Percentiles rank a stretch among this genome's conserved stretches.
Evolutionary conservation across 306 rosid species (phyloP).

Genomic region (Citrullus amarus): DNA sequence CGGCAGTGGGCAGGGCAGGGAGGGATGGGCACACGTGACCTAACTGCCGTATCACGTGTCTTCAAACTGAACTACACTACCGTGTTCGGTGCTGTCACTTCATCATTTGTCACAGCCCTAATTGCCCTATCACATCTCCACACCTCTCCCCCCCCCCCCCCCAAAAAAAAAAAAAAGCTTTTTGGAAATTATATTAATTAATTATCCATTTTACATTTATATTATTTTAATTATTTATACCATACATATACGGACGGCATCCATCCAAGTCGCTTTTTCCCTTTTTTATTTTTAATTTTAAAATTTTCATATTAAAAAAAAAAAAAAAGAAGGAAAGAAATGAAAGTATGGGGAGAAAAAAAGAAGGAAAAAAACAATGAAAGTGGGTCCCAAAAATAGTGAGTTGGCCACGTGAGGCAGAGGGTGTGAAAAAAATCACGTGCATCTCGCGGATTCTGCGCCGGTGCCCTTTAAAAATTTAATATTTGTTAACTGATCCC

Average conservation of each 20-base stretch:
- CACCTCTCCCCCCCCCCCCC: not conserved
- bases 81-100: not conserved
- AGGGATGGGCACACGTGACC: constrained; percentile 6
- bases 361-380: not conserved
- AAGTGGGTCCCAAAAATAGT: not conserved
- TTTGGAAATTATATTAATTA: not conserved
- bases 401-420: constrained; percentile 8
- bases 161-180: not conserved
- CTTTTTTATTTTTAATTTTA: not conserved
- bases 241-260: not conserved
- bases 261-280: not conserved
- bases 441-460: not conserved
- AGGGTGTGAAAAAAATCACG: not conserved
- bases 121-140: not conserved
- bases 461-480: not conserved
- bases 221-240: no score
- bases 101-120: not conserved
- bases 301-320: not conserved
- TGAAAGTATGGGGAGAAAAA: not conserved
- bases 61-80: not conserved
- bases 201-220: no score
- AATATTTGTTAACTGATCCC: constrained; percentile 83
- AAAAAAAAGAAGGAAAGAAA: not conserved
- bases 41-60: constrained; percentile 4
- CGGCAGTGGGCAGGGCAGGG: not conserved